Evolutionary conservation across 768 basidiomycete species (phyloP), one percentile per base, ranked within the genome.

Genomic region (Auriculariales sp.): DNA sequence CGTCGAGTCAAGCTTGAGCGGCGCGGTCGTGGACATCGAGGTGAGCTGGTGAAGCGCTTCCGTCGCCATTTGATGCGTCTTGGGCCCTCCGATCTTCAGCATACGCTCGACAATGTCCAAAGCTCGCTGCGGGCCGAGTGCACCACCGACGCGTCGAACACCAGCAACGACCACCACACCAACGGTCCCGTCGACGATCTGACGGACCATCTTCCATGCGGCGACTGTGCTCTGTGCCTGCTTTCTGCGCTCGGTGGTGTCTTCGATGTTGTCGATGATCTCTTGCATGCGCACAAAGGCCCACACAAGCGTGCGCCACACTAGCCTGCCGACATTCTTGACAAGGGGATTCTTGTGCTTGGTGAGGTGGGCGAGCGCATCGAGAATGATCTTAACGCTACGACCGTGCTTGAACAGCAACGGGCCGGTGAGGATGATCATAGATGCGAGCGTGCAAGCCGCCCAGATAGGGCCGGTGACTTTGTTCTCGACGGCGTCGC

Each of bases 391-490:
- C 11, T 73, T 69, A 29, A 68, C 49, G 24, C 63, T 59, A 11
- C 58, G 55, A 1, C 63, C 55, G 34, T 68, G 68, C n/a, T 58
- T 55, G 56, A 77, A 78, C 22, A 77, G 49, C 1, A 61, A 56
- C 24, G 60, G 56, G 47, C 81, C 75, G 2, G 84, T 68, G n/a
- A 89, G 66, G 32, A 81, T 76, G 42, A 84, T 68, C 47, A 88
- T 64, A 52, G 71, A 70, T 0, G 80, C 77, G 2, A 87, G 64
- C 28, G 86, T 79, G 52, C 73, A 74, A 48, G 85, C 66, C 3
- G 74, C 79, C 87, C 87, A 89, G 1, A 82, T 78, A 7, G 87
- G 84, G 1, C 84, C 83, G 22, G 39, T 44, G 6, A 44, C 39
- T 24, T 44, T 44, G 39, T 44, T 44, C 19, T 44, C 39, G 19